These are phyloP conservation scores for Kluyveromyces marxianus DNA, from an alignment of 1,139 yeast species.

Conservation along the genomic window DNA sequence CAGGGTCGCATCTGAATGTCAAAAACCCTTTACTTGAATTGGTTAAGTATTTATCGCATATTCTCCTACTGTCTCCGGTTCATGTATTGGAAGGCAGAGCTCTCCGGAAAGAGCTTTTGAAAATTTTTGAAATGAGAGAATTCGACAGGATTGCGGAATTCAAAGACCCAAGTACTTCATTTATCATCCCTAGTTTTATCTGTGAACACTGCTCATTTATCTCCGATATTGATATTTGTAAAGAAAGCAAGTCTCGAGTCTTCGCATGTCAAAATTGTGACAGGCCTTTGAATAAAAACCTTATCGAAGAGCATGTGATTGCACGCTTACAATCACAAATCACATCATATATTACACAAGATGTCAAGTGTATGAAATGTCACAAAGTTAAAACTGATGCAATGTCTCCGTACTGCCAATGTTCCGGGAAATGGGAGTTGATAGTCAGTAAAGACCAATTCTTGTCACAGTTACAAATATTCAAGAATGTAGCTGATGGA, in stretches of 20 bases:
- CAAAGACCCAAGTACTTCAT: slow-evolving; percentile 63
- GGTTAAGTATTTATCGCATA: slow-evolving; percentile 68
- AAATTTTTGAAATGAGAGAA: slow-evolving; percentile 71
- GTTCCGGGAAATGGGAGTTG: slow-evolving; percentile 82
- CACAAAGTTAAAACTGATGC: slow-evolving; percentile 57
- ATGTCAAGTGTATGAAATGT: slow-evolving; percentile 74
- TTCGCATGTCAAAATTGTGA: slow-evolving; percentile 72
- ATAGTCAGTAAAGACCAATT: slow-evolving; percentile 45
- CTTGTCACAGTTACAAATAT: slow-evolving; percentile 40
- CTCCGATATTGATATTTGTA: slow-evolving; percentile 76
- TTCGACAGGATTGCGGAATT: slow-evolving; percentile 76
- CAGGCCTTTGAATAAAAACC: slow-evolving; percentile 54
- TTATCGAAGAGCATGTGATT: slow-evolving; percentile 73
- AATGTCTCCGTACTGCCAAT: slow-evolving; percentile 68
- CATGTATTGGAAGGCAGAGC: slow-evolving; percentile 67
- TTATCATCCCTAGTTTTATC: slow-evolving; percentile 58
- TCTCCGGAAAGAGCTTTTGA: slow-evolving; percentile 65
- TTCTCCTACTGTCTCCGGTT: slow-evolving; percentile 57
- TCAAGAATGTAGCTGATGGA: slow-evolving; percentile 49
- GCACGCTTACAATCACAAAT: slow-evolving; percentile 50
- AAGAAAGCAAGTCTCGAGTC: slow-evolving; percentile 42
- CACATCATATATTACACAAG: slow-evolving; percentile 68
- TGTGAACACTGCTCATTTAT: slow-evolving; percentile 76
- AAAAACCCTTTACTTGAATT: slow-evolving; percentile 73
- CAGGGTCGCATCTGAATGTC: slow-evolving; percentile 59